A percentile compares a stretch with the other conserved stretches of the same genome.
Evolutionary conservation across 768 basidiomycete species (phyloP).

Genomic region (Nevesoporus exiguus): DNA sequence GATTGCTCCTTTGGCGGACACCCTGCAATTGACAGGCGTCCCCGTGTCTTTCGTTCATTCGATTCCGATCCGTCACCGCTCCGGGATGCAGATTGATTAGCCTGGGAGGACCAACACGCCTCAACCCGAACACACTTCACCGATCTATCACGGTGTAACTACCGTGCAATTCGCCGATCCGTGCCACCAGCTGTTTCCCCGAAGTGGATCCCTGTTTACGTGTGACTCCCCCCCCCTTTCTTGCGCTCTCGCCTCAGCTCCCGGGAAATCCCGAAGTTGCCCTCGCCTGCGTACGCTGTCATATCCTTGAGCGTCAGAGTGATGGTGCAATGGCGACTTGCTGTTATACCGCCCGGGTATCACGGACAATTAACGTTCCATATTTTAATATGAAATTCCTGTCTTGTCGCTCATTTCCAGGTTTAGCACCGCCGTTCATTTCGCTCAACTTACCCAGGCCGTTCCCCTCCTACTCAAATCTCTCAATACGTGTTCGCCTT

Average conservation of each 20-base stretch:
- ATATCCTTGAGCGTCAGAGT: background rate
- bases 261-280: background rate
- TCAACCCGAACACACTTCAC: background rate
- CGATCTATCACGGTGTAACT: background rate
- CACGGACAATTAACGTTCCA: background rate
- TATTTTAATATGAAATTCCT: background rate
- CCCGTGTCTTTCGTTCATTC: slow-evolving; percentile 5
- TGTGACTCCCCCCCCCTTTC: background rate
- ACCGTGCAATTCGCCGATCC: slow-evolving; percentile 1
- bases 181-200: slow-evolving; percentile 2
- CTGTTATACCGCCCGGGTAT: background rate
- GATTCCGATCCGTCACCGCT: slow-evolving; percentile 4
- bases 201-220: slow-evolving; percentile 2
- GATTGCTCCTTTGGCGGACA: slow-evolving; percentile 4
- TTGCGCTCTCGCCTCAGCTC: background rate
- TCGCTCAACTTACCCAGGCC: background rate
- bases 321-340: background rate
- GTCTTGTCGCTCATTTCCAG: background rate
- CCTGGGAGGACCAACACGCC: background rate
- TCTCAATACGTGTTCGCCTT: background rate
- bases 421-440: background rate
- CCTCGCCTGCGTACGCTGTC: background rate
- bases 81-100: slow-evolving; percentile 1
- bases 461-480: background rate
- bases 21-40: slow-evolving; percentile 1